A percentile compares a stretch with the other conserved stretches of the same genome.
Conservation (phyloP, 2,329 filamentous ascomycete species). For the Cryphonectria japonica region DNA sequence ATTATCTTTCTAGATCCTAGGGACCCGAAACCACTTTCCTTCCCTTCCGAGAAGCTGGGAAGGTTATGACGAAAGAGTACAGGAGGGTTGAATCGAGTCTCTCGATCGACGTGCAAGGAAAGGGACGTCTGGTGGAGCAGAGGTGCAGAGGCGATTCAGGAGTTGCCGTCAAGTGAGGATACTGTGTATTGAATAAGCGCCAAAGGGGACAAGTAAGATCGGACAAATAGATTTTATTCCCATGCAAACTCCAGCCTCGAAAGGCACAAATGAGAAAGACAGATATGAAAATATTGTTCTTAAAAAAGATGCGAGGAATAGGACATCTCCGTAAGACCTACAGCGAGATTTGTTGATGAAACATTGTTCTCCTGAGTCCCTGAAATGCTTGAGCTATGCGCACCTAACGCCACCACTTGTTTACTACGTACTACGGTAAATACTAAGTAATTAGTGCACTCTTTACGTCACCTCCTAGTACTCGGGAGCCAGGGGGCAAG, state of each 20-base stretch:
- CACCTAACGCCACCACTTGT: slow-evolving; percentile 2
- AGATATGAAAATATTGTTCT: background rate
- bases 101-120: background rate
- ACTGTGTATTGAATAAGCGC: background rate
- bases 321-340: slow-evolving; percentile 11
- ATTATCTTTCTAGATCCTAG: background rate
- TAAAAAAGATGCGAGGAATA: slow-evolving; percentile 6
- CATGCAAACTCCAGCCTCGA: background rate
- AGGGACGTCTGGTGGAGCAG: background rate
- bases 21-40: background rate
- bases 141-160: background rate
- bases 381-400: background rate
- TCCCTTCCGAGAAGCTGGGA: no score
- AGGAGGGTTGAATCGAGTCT: background rate
- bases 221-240: background rate
- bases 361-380: slow-evolving; percentile 12
- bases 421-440: background rate
- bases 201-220: background rate
- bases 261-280: background rate
- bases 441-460: background rate
- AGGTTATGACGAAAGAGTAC: background rate
- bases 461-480: slow-evolving; percentile 1
- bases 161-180: background rate
- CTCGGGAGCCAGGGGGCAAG: background rate
- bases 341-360: slow-evolving; percentile 19